Conservation (phyloP, 192 early-diverging fungal genomes). For the Cetraspora pellucida region DNA sequence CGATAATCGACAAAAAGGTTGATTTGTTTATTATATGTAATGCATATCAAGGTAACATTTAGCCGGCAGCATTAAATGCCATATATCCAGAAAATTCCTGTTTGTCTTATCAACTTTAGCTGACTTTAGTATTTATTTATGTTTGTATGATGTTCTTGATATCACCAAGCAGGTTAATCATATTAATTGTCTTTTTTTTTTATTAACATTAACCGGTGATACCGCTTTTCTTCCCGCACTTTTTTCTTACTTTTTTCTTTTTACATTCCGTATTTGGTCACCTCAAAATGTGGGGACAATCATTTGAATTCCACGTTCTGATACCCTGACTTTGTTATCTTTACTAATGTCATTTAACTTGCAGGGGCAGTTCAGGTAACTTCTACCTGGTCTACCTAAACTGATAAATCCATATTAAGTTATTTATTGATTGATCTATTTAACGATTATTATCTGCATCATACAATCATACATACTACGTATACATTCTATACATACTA, state of each 20-base stretch:
- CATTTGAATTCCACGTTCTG: not conserved
- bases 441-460: too few species aligned
- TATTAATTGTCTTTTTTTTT: too few species aligned
- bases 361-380: not conserved
- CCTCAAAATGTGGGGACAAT: not conserved
- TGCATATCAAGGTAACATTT: not conserved
- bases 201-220: not conserved
- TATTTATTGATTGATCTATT: too few species aligned
- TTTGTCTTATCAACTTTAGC: not conserved
- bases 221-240: not conserved
- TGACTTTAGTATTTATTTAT: not conserved
- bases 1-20: not conserved
- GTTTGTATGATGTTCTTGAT: not conserved
- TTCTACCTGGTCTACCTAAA: too few species aligned
- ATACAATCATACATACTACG: too few species aligned
- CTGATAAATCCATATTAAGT: too few species aligned
- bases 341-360: not conserved
- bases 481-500: too few species aligned
- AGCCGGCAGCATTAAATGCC: not conserved
- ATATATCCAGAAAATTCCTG: not conserved
- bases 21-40: slow-evolving; percentile 1
- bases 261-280: slow-evolving; percentile 13
- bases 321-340: not conserved
- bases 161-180: not conserved
- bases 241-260: not conserved